Evolutionary conservation across 2,329 filamentous ascomycete species (phyloP).

Genomic region (Pseudogymnoascus sp.): DNA sequence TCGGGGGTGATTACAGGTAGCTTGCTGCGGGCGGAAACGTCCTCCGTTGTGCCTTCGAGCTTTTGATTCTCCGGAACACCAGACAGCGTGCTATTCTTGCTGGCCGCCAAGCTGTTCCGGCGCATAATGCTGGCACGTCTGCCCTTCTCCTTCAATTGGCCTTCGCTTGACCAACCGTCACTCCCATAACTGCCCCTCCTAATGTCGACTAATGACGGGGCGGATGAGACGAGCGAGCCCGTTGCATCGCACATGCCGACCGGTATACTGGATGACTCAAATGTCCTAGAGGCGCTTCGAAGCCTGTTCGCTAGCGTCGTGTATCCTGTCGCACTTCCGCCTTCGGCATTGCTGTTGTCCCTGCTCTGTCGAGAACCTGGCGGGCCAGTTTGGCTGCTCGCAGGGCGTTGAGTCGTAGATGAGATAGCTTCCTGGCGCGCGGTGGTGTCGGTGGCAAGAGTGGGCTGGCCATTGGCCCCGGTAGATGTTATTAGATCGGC

Average conservation of each 20-base stretch:
- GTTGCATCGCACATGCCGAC: constrained; percentile 43
- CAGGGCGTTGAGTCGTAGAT: too few relatives aligned
- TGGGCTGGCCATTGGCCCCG: too few relatives aligned
- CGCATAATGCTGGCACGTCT: constrained; percentile 19
- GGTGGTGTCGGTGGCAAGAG: too few relatives aligned
- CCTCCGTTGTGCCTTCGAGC: constrained; percentile 6
- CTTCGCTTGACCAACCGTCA: constrained; percentile 27
- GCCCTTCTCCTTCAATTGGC: constrained; percentile 25
- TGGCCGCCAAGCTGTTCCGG: too few relatives aligned
- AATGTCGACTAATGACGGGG: constrained; percentile 26
- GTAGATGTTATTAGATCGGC: too few relatives aligned
- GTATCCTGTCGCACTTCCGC: background rate
- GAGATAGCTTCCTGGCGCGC: too few relatives aligned
- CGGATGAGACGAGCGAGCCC: constrained; percentile 34
- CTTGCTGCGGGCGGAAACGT: constrained; percentile 11
- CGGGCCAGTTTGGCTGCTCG: too few relatives aligned
- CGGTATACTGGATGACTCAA: constrained; percentile 41
- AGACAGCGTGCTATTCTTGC: background rate
- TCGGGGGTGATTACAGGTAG: constrained; percentile 20
- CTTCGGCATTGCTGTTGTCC: background rate
- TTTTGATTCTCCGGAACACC: constrained; percentile 12
- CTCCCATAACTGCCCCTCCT: constrained; percentile 25
- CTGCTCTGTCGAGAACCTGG: background rate
- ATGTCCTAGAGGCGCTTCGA: constrained; percentile 28
- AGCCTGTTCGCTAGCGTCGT: constrained; percentile 11